Conservation (phyloP, 495 filamentous ascomycete species). For the Rhypophila decipiens region DNA sequence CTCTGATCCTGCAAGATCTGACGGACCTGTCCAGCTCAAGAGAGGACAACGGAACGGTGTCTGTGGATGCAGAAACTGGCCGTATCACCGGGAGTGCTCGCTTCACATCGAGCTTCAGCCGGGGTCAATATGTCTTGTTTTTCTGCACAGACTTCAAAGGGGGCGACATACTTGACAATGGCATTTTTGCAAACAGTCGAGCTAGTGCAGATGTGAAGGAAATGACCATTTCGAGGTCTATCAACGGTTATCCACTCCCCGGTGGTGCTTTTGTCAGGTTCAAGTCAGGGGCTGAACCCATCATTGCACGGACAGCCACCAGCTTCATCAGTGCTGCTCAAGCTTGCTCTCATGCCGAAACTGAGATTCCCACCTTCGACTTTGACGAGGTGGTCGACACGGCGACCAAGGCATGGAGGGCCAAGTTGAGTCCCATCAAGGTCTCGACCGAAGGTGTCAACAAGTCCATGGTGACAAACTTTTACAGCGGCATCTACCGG, state of each 20-base stretch:
- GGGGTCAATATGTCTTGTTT: conserved; percentile 51
- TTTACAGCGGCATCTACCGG: conserved; percentile 67
- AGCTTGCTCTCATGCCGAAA: conserved; percentile 62
- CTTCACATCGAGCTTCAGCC: conserved; percentile 65
- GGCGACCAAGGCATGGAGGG: conserved; percentile 54
- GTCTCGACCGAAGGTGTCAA: conserved; percentile 51
- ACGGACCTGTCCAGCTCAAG: conserved; percentile 60
- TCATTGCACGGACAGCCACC: conserved; percentile 58
- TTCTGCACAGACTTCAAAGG: conserved; percentile 71
- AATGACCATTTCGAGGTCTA: conserved; percentile 52
- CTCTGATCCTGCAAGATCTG: conserved; percentile 59
- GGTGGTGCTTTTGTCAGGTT: conserved; percentile 54
- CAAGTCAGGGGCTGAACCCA: conserved; percentile 33
- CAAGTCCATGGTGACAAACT: conserved; percentile 50
- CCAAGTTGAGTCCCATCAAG: conserved; percentile 55
- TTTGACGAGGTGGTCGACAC: conserved; percentile 48
- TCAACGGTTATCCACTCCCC: conserved; percentile 59
- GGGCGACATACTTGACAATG: conserved; percentile 54
- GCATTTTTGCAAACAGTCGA: conserved; percentile 56
- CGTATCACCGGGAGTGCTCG: conserved; percentile 59
- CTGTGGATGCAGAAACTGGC: conserved; percentile 47
- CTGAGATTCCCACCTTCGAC: conserved; percentile 61
- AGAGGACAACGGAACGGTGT: conserved; percentile 53
- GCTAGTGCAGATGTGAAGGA: conserved; percentile 48
- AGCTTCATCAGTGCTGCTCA: conserved; percentile 63